These are phyloP conservation scores for Hygrophoropsis aurantiaca DNA, from an alignment of 768 basidiomycete genomes.

Conservation along the genomic window DNA sequence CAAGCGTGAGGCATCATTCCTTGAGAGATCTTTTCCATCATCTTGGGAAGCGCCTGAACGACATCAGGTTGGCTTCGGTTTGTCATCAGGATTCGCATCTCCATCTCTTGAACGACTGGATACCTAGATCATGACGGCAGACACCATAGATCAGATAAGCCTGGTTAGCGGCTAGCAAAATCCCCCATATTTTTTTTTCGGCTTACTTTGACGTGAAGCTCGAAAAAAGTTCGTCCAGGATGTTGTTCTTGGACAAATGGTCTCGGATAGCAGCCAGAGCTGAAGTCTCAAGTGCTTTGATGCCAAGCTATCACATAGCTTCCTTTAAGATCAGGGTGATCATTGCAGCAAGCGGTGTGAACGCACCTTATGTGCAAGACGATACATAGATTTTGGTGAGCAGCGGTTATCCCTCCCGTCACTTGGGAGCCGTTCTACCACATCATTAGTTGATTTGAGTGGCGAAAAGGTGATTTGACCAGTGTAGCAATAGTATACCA, in stretches of 20 bases:
- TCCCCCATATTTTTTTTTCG: too few species aligned
- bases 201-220: conserved; percentile 32
- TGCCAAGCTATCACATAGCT: conserved; percentile 19
- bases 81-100: conserved; percentile 1
- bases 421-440: not conserved
- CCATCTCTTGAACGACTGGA: conserved; percentile 3
- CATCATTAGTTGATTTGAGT: conserved; percentile 9
- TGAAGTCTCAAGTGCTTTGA: conserved; percentile 22
- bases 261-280: conserved; percentile 22
- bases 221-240: conserved; percentile 28
- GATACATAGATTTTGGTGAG: conserved; percentile 40
- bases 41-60: conserved; percentile 3
- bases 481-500: conserved; percentile 30
- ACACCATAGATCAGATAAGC: not conserved
- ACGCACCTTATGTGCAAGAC: conserved; percentile 28
- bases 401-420: conserved; percentile 10
- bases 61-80: conserved; percentile 1
- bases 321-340: not conserved
- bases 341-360: not conserved
- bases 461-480: conserved; percentile 24
- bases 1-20: conserved; percentile 7
- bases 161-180: not conserved
- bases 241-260: conserved; percentile 21
- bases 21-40: conserved; percentile 1
- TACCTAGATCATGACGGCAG: too few species aligned